These are phyloP conservation scores for Talaromyces ruber DNA, from an alignment of 495 filamentous ascomycete genomes.

Conservation along the genomic window DNA sequence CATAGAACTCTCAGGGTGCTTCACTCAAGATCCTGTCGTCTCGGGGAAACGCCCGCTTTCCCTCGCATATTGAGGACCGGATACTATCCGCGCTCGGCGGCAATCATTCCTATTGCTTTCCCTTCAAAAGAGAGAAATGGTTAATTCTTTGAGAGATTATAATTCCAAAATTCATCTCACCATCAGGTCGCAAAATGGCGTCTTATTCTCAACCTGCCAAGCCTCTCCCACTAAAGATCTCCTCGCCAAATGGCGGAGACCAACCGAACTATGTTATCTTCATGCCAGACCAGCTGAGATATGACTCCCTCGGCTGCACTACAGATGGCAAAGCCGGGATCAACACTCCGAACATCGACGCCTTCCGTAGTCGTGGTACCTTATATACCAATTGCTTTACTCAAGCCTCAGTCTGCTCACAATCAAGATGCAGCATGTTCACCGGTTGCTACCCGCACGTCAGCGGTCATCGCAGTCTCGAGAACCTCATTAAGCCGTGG, in stretches of 20 bases:
- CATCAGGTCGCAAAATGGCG: too few relatives aligned
- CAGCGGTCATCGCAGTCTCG: constrained; percentile 14
- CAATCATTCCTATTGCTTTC: too few relatives aligned
- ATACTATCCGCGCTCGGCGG: too few relatives aligned
- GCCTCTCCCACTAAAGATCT: neutral
- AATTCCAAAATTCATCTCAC: too few relatives aligned
- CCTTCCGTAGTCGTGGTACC: constrained; percentile 9
- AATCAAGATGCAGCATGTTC: constrained; percentile 17
- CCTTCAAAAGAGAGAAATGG: too few relatives aligned
- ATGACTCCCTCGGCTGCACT: constrained; percentile 13
- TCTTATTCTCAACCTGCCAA: neutral
- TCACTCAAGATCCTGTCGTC: too few relatives aligned
- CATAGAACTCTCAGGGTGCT: too few relatives aligned
- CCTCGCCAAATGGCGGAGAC: neutral
- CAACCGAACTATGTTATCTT: constrained; percentile 15
- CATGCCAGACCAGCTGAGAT: constrained; percentile 20
- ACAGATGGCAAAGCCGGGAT: constrained; percentile 5
- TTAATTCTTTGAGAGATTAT: too few relatives aligned
- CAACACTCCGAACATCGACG: constrained; percentile 16
- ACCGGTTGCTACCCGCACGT: constrained; percentile 18
- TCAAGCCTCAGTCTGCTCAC: constrained; percentile 18
- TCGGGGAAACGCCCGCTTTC: too few relatives aligned
- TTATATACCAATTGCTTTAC: constrained; percentile 17
- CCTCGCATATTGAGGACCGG: too few relatives aligned
- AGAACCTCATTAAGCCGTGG: constrained; percentile 22